phyloP scores from a whole-genome alignment of 352 stramenopile species.

The Thraustochytrium striatum region DNA sequence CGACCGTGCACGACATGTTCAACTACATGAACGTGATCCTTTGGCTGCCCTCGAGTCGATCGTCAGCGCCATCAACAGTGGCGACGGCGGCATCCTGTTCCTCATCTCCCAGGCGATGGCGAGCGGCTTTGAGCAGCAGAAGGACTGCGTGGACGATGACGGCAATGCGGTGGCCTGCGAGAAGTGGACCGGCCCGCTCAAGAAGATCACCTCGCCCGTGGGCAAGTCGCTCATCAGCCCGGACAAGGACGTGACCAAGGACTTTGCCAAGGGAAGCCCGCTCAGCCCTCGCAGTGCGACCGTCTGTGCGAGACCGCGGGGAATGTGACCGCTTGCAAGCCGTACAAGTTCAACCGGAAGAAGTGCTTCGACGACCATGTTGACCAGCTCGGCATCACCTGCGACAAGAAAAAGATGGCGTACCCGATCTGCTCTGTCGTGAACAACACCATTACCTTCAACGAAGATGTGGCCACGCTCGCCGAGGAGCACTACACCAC shows the following conservation, averaged over 20 bases:
- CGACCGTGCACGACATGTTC: conserved; percentile 73
- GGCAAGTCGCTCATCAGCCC: background rate
- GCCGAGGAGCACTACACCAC: background rate
- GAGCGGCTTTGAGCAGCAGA: background rate
- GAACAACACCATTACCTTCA: background rate
- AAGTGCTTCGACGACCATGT: background rate
- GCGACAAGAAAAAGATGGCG: background rate
- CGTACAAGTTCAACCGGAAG: background rate
- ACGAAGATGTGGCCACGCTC: background rate
- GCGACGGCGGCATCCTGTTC: conserved; percentile 57
- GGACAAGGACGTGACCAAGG: background rate
- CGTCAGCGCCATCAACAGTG: conserved; percentile 61
- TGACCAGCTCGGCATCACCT: background rate
- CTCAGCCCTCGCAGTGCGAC: background rate
- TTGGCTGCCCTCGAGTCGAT: conserved; percentile 68
- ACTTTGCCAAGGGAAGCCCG: background rate
- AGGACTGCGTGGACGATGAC: background rate
- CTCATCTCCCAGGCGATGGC: background rate
- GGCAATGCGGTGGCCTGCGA: too few species aligned
- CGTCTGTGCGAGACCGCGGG: background rate
- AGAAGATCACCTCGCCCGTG: background rate
- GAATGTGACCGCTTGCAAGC: background rate
- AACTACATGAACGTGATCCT: conserved; percentile 76
- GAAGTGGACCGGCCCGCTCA: background rate
- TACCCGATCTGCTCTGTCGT: background rate